A percentile compares a stretch with the other conserved stretches of the same genome.
phyloP scores from a whole-genome alignment of 306 rosid genomes.

The Lathyrus sativus region DNA sequence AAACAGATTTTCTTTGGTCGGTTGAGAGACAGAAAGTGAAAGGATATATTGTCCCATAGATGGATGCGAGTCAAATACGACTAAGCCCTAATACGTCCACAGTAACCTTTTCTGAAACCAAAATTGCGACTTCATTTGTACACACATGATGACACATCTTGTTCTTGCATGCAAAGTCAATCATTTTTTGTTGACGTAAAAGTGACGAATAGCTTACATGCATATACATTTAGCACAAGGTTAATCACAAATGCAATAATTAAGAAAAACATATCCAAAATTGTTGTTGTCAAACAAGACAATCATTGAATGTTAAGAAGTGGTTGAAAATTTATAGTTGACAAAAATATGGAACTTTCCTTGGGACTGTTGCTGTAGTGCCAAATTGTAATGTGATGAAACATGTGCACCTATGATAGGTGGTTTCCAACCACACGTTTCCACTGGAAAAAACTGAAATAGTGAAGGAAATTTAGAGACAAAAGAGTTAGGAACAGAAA shows the following conservation, averaged over 20 bases:
- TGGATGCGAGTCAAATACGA: conserved; percentile 41
- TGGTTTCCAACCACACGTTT: not conserved
- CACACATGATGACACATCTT: not conserved
- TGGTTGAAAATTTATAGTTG: conserved; percentile 38
- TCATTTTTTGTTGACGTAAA: conserved; percentile 37
- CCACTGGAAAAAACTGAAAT: too few species aligned
- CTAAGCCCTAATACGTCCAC: conserved; percentile 22
- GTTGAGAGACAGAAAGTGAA: conserved; percentile 68
- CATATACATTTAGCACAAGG: not conserved
- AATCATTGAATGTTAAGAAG: conserved; percentile 14
- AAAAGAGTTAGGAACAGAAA: too few species aligned
- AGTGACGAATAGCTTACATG: conserved; percentile 54
- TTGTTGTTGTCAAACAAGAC: conserved; percentile 9
- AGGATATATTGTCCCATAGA: not conserved
- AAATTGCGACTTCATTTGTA: not conserved
- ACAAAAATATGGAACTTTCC: conserved; percentile 37
- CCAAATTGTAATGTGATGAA: not conserved
- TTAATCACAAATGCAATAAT: conserved; percentile 6
- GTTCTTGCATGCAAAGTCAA: conserved; percentile 33
- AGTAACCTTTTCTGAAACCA: conserved; percentile 18
- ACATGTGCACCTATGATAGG: not conserved
- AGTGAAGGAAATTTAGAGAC: too few species aligned
- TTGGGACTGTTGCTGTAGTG: not conserved
- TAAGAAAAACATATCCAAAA: not conserved
- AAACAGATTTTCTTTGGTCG: conserved; percentile 80